phyloP scores from a whole-genome alignment of 108 stramenopile genomes.

The Pseudonitzschia delicatissima region DNA sequence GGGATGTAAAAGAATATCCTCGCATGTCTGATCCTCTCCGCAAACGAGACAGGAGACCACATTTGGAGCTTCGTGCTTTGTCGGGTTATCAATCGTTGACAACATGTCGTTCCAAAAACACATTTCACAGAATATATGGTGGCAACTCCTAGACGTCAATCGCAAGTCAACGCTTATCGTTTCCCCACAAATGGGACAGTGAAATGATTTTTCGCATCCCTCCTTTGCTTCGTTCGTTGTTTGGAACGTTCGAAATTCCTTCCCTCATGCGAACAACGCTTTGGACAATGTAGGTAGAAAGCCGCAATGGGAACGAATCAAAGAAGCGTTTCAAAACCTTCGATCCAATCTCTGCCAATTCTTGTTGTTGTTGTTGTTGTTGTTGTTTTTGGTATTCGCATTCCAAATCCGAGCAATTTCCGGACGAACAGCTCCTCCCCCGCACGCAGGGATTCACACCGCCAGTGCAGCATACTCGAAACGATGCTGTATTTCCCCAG shows the following conservation, averaged over 20 bases:
- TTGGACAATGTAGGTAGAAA: conserved; percentile 60
- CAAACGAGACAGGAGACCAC: conserved; percentile 51
- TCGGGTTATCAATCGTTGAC: conserved; percentile 33
- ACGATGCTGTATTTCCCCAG: conserved; percentile 65
- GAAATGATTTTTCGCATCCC: neutral
- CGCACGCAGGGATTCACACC: conserved; percentile 63
- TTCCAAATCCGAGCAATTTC: neutral
- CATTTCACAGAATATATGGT: conserved; percentile 54
- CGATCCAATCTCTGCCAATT: conserved; percentile 28
- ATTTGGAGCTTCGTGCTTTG: conserved; percentile 19
- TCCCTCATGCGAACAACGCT: conserved; percentile 64
- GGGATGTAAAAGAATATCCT: neutral
- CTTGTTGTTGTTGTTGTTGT: neutral
- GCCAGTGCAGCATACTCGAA: conserved; percentile 46
- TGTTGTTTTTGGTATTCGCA: neutral
- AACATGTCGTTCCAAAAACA: conserved; percentile 71
- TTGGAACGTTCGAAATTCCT: neutral
- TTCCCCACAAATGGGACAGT: conserved; percentile 18
- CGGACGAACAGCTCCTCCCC: neutral
- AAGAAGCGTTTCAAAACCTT: conserved; percentile 47
- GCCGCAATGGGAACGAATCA: conserved; percentile 51
- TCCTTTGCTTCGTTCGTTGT: neutral
- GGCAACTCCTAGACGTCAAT: conserved; percentile 19
- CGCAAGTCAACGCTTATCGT: neutral
- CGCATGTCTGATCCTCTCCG: conserved; percentile 15